Conservation (phyloP, 2,329 filamentous ascomycete species). For the Ascochyta lentis region DNA sequence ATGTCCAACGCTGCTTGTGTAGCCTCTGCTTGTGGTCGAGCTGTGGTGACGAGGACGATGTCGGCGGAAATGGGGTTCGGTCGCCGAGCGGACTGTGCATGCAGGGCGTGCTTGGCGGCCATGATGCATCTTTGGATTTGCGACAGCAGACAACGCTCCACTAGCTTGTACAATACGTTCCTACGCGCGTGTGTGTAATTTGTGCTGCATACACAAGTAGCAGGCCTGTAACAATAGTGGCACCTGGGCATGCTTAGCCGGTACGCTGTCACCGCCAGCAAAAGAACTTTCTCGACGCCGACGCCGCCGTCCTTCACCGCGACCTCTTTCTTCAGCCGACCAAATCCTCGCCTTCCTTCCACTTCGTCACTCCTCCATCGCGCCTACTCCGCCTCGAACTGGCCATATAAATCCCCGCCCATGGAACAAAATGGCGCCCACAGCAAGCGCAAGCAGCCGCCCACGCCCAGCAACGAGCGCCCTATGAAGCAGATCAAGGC, state of each 20-base stretch:
- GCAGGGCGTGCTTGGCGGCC: constrained; percentile 14
- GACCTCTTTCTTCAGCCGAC: constrained; percentile 16
- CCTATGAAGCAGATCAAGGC: constrained; percentile 63
- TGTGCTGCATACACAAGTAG: constrained; percentile 10
- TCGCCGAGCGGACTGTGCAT: constrained; percentile 28
- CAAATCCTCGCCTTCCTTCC: constrained; percentile 1
- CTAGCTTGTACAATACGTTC: constrained; percentile 12
- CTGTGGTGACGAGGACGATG: constrained; percentile 5
- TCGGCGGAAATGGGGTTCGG: constrained; percentile 17
- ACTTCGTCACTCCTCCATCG: constrained; percentile 5
- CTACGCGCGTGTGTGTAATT: constrained; percentile 8
- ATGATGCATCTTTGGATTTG: constrained; percentile 14
- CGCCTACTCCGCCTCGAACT: constrained; percentile 4
- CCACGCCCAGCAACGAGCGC: constrained; percentile 54
- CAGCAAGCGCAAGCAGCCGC: constrained; percentile 63
- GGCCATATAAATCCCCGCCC: constrained; percentile 20
- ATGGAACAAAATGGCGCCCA: constrained; percentile 60
- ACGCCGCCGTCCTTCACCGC: constrained; percentile 17
- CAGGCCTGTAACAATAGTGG: constrained; percentile 12
- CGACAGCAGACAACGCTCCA: constrained; percentile 1
- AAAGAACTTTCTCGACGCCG: constrained; percentile 34
- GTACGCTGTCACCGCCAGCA: constrained; percentile 37
- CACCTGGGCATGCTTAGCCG: constrained; percentile 41
- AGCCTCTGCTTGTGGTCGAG: background rate
- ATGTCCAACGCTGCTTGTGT: background rate